Percentiles rank a stretch among this genome's conserved stretches.
phyloP scores from a whole-genome alignment of 306 rosid species.

The Cicer chorassanicum region DNA sequence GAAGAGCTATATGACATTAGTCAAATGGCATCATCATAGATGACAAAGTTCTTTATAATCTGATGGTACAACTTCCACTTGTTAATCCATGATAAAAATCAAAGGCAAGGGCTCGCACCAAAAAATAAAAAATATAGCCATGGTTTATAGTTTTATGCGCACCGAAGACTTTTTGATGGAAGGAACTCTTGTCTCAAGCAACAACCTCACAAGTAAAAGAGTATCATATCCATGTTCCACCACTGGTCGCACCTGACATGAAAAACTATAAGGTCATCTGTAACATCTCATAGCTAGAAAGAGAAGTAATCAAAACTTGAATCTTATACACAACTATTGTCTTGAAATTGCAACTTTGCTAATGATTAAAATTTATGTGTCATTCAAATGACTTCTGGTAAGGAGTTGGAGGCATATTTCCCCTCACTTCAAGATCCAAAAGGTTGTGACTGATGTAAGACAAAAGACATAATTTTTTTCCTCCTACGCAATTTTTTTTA shows the following conservation, averaged over 20 bases:
- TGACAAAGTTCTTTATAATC: constrained; percentile 40
- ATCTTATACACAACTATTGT: too few species aligned
- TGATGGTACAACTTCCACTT: constrained; percentile 31
- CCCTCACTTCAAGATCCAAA: too few species aligned
- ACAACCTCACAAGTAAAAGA: constrained; percentile 75
- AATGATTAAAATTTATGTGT: too few species aligned
- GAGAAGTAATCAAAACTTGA: background rate
- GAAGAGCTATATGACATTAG: constrained; percentile 50
- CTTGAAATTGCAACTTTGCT: too few species aligned
- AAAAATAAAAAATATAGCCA: background rate
- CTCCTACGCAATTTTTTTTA: too few species aligned
- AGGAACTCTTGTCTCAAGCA: constrained; percentile 71
- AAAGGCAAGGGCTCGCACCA: background rate
- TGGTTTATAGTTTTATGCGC: constrained; percentile 4
- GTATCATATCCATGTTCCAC: constrained; percentile 92
- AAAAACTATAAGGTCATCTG: constrained; percentile 1
- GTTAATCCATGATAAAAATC: constrained; percentile 14
- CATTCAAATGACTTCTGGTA: too few species aligned
- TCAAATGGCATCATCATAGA: constrained; percentile 38
- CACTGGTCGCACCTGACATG: constrained; percentile 69
- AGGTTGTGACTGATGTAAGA: too few species aligned
- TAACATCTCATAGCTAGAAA: constrained; percentile 3
- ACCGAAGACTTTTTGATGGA: constrained; percentile 57
- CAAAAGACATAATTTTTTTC: too few species aligned
- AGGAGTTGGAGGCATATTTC: too few species aligned